phyloP scores from a whole-genome alignment of 2,329 filamentous ascomycete genomes.

The Lachnellula occidentalis region DNA sequence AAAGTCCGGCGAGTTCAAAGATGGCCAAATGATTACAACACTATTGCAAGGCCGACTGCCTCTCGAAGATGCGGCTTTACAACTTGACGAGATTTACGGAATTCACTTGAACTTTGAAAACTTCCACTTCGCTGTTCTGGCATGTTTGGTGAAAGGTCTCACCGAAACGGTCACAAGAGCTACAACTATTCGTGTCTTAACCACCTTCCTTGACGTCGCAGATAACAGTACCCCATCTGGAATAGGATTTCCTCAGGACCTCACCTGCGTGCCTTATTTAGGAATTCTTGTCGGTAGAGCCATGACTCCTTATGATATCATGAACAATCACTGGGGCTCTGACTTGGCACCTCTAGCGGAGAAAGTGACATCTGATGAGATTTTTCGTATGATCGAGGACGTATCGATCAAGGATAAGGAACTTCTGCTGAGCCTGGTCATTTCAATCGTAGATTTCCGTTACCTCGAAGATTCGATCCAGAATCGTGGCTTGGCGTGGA shows the following conservation, averaged over 20 bases:
- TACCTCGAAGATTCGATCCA: slow-evolving; percentile 59
- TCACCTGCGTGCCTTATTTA: slow-evolving; percentile 47
- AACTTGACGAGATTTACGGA: slow-evolving; percentile 60
- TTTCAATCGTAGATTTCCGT: slow-evolving; percentile 61
- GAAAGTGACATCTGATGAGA: slow-evolving; percentile 34
- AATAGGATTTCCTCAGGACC: slow-evolving; percentile 25
- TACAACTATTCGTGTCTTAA: slow-evolving; percentile 54
- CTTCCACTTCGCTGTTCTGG: slow-evolving; percentile 63
- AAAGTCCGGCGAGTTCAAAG: slow-evolving; percentile 53
- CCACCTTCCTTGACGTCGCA: slow-evolving; percentile 53
- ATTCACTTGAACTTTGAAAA: slow-evolving; percentile 59
- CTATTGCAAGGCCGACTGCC: slow-evolving; percentile 56
- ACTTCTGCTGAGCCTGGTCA: slow-evolving; percentile 55
- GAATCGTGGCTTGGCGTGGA: slow-evolving; percentile 52
- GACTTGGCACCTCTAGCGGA: slow-evolving; percentile 45
- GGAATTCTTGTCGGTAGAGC: slow-evolving; percentile 53
- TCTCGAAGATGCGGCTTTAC: slow-evolving; percentile 56
- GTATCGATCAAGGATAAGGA: slow-evolving; percentile 52
- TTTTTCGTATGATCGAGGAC: slow-evolving; percentile 40
- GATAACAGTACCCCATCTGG: slow-evolving; percentile 29
- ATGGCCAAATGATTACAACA: slow-evolving; percentile 52
- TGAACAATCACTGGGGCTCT: slow-evolving; percentile 56
- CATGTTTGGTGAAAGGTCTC: slow-evolving; percentile 58
- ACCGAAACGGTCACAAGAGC: slow-evolving; percentile 56
- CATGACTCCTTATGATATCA: slow-evolving; percentile 52